Conservation (phyloP, 305 asterid species). For the Fraxinus greggii region DNA sequence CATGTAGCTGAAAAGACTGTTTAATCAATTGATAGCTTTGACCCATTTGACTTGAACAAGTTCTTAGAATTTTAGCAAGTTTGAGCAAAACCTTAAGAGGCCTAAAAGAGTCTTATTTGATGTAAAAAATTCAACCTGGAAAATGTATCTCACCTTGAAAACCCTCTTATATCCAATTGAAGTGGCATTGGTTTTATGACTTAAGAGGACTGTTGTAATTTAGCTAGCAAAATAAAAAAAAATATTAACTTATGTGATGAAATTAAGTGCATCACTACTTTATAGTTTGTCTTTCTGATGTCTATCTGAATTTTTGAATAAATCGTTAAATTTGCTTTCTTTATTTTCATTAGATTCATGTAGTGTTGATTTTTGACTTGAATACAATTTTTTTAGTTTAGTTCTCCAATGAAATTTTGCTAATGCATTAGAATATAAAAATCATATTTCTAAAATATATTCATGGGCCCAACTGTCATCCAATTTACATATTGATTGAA, state of each 20-base stretch:
- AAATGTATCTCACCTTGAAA: neutral
- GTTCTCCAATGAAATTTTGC: neutral
- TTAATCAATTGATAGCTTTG: neutral
- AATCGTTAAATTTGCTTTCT: neutral
- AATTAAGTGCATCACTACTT: neutral
- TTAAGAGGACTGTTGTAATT: neutral
- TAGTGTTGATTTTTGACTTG: neutral
- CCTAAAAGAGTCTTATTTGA: neutral
- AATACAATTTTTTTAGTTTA: neutral
- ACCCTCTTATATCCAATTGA: neutral
- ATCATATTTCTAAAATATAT: neutral
- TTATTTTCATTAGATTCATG: neutral
- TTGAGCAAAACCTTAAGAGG: neutral
- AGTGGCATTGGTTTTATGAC: neutral
- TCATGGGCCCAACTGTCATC: neutral
- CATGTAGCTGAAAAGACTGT: neutral
- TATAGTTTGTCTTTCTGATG: neutral
- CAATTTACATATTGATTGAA: neutral
- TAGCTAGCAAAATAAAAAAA: neutral
- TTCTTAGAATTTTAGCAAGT: neutral
- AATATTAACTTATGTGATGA: neutral
- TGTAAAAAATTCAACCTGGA: neutral
- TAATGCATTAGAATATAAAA: neutral
- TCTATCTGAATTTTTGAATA: neutral
- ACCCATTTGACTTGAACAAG: neutral